Conservation (phyloP, 176 grass and related monocot species). For the Thalia dealbata region DNA sequence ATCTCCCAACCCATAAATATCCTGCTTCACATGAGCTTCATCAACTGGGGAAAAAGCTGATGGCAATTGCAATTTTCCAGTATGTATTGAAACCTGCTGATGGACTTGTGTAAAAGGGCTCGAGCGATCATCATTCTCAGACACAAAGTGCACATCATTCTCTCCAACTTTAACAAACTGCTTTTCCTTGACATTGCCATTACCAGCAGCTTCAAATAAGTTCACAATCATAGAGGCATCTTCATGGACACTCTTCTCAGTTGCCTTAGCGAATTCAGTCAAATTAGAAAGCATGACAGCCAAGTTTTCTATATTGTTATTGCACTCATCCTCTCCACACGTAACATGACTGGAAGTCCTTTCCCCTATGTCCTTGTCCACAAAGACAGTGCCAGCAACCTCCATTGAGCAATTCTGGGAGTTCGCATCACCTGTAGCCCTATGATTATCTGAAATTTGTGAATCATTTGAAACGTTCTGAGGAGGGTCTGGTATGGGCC, state of each 20-base stretch:
- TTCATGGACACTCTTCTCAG: background rate
- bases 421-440: constrained; percentile 13
- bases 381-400: constrained; percentile 35
- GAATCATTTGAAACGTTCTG: constrained; percentile 24
- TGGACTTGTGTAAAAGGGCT: constrained; percentile 16
- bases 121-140: constrained; percentile 13
- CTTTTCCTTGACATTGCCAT: background rate
- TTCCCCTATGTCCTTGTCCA: constrained; percentile 55
- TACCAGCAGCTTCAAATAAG: constrained; percentile 19
- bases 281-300: background rate
- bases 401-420: constrained; percentile 30
- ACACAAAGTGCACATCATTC: background rate
- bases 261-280: background rate
- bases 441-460: constrained; percentile 4
- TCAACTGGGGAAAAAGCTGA: constrained; percentile 1
- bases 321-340: background rate
- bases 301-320: background rate
- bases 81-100: constrained; percentile 1
- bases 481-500: constrained; percentile 21
- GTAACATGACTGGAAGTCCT: constrained; percentile 1
- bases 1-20: background rate
- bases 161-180: constrained; percentile 1
- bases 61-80: background rate
- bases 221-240: constrained; percentile 7
- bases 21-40: constrained; percentile 10